Evolutionary conservation across 306 rosid genomes (phyloP), one percentile per base, ranked within the genome.

Genomic region (Rubus parviflorus): DNA sequence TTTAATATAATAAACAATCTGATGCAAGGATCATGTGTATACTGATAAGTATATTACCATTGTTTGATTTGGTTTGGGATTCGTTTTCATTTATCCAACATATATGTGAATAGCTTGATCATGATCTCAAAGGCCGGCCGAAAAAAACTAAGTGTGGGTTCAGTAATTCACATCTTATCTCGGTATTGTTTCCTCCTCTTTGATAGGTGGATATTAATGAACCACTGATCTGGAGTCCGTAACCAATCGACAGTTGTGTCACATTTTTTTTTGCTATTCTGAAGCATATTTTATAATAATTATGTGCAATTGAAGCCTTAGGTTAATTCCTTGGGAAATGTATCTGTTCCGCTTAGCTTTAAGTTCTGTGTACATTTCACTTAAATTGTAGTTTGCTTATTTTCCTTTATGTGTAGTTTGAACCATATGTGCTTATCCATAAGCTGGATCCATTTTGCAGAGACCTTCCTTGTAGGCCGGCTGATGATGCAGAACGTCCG

Each of bases 391-490:
- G 4, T 42, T 42, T 19, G 3, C 30, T 7, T 3, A 1, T 38
- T 3, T 47, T 3, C 10, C 1, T 47, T 51, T 75, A 17, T 8
- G 7, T 42, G 19, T 17, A 8, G 22, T 6, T 52, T 37, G 20
- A 42, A 19, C 17, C 35, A 37, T 37, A 13, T 53, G 16, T 61
- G 12, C 17, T 65, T 52, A 4, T 46, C 15, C 41, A 23, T 88
- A 40, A 48, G 73, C 78, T 53, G 47, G 69, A 17, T 76, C 52
- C 75, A 67, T 81, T 85, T 47, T 79, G 64, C 82, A 87, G 89
- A 49, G 87, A 70, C 53, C 69, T 45, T 45, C 57, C 81, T 65
- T 46, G n/a, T 15, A 74, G 56, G 78, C 81, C 74, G 81, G 65
- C 52, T 43, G 77, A 67, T 57, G 78, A 23, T 77, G 82, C 61